phyloP scores from a whole-genome alignment of 140 eudicot species.

The Ambrosia hybrid region DNA sequence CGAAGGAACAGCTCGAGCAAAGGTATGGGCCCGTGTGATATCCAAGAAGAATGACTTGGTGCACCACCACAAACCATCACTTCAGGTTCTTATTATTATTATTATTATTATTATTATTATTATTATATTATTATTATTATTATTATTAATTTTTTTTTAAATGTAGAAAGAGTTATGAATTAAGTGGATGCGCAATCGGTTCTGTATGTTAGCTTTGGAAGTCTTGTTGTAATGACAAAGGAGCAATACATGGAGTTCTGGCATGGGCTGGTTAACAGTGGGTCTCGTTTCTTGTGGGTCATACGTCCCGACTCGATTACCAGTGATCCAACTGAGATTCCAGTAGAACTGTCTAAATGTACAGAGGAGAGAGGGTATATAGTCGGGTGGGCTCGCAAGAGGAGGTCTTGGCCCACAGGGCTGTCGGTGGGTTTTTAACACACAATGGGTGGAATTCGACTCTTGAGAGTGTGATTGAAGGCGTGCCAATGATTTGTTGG shows the following conservation, averaged over 20 bases:
- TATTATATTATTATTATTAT: too few relatives aligned
- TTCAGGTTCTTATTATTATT: slow-evolving; percentile 64
- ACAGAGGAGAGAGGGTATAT: slow-evolving; percentile 46
- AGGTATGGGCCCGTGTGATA: slow-evolving; percentile 25
- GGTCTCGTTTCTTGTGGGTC: slow-evolving; percentile 58
- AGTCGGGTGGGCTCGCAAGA: slow-evolving; percentile 64
- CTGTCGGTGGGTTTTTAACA: slow-evolving; percentile 54
- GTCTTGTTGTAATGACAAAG: slow-evolving; percentile 40
- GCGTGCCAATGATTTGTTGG: slow-evolving; percentile 70
- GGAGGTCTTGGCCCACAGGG: slow-evolving; percentile 46
- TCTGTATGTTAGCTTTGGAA: slow-evolving; percentile 59
- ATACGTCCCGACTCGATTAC: slow-evolving; percentile 42
- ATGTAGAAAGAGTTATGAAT: too few relatives aligned
- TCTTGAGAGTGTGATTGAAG: slow-evolving; percentile 50
- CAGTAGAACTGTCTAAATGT: slow-evolving; percentile 29
- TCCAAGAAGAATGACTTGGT: slow-evolving; percentile 32
- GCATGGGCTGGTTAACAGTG: slow-evolving; percentile 58
- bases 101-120: too few relatives aligned
- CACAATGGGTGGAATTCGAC: slow-evolving; percentile 69
- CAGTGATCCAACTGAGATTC: slow-evolving; percentile 15
- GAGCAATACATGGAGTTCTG: slow-evolving; percentile 51
- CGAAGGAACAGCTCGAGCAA: slow-evolving; percentile 36
- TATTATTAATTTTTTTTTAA: too few relatives aligned
- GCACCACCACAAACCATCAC: slow-evolving; percentile 84
- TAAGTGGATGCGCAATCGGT: slow-evolving; percentile 56